Evolutionary conservation across 2,329 filamentous ascomycete genomes (phyloP).

Genomic region (Alternaria triticimaculans): DNA sequence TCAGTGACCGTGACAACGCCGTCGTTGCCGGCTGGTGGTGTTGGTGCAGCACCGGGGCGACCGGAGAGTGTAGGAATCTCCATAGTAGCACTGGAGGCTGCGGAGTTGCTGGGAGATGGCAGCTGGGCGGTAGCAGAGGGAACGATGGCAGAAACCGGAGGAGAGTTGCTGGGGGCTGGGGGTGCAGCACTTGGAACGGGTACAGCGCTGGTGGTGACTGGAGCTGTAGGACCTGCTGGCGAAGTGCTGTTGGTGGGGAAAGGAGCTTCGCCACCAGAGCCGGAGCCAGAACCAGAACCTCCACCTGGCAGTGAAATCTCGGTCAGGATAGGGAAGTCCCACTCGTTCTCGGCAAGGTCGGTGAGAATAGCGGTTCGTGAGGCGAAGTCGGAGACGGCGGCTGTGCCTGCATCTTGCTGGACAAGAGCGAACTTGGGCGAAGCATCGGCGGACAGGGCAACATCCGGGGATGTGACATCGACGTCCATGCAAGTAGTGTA

Average conservation of each 20-base stretch:
- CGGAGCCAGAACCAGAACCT: not conserved
- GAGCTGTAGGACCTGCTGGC: not conserved
- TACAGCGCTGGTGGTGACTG: not conserved
- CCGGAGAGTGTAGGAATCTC: slow-evolving; percentile 25
- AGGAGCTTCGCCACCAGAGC: slow-evolving; percentile 3
- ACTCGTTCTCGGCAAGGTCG: too few species aligned
- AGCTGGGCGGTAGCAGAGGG: not conserved
- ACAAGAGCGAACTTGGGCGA: too few species aligned
- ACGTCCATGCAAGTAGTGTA: slow-evolving; percentile 62
- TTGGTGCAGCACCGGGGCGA: slow-evolving; percentile 20
- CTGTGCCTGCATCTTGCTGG: too few species aligned
- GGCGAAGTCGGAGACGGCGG: too few species aligned
- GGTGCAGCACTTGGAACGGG: not conserved
- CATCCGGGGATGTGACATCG: slow-evolving; percentile 49
- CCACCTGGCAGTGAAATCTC: slow-evolving; percentile 19
- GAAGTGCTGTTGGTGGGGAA: not conserved
- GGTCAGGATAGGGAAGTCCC: too few species aligned
- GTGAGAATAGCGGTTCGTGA: slow-evolving; percentile 45
- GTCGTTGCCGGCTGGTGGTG: slow-evolving; percentile 8
- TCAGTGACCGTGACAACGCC: slow-evolving; percentile 34
- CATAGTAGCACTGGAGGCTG: not conserved
- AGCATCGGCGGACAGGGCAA: slow-evolving; percentile 7
- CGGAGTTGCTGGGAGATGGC: not conserved
- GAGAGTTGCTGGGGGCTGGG: not conserved
- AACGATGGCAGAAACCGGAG: not conserved